Conservation (phyloP, 2,329 filamentous ascomycete species). For the Xylaria hypoxylon region DNA sequence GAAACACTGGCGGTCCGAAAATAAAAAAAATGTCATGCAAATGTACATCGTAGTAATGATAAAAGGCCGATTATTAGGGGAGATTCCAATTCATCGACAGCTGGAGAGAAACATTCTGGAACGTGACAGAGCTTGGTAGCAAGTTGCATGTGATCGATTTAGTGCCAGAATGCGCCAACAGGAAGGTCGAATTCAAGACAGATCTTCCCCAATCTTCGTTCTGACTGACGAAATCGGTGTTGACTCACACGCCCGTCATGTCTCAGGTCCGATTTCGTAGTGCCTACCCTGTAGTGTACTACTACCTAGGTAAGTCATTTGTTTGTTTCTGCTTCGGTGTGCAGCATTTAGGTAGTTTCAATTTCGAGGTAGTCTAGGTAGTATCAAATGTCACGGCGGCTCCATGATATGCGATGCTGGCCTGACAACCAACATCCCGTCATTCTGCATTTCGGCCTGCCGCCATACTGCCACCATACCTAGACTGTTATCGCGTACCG, state of each 20-base stretch:
- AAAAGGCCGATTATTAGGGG: slow-evolving; percentile 26
- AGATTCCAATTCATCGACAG: slow-evolving; percentile 30
- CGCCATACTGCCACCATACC: background rate
- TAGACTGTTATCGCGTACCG: slow-evolving; percentile 5
- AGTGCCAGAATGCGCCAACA: slow-evolving; percentile 16
- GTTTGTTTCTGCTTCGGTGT: no score
- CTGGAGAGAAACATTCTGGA: slow-evolving; percentile 10
- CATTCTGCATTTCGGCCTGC: slow-evolving; percentile 24
- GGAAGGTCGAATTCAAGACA: slow-evolving; percentile 31
- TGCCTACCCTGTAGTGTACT: background rate
- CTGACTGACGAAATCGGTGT: slow-evolving; percentile 28
- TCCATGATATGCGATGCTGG: slow-evolving; percentile 23
- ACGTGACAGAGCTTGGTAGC: slow-evolving; percentile 9
- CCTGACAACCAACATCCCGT: slow-evolving; percentile 30
- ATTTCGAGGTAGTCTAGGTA: background rate
- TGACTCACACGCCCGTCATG: slow-evolving; percentile 33
- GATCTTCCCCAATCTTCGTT: background rate
- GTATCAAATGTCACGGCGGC: slow-evolving; percentile 11
- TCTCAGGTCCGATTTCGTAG: slow-evolving; percentile 29
- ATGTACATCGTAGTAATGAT: slow-evolving; percentile 33
- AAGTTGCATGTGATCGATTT: slow-evolving; percentile 15
- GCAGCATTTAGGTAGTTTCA: background rate
- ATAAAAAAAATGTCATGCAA: slow-evolving; percentile 24
- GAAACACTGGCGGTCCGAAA: slow-evolving; percentile 20
- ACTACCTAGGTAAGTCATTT: no score